Percentiles rank a stretch among this genome's conserved stretches.
Conservation (phyloP, 2,329 filamentous ascomycete species). For the Lasiodiplodia citricola region DNA sequence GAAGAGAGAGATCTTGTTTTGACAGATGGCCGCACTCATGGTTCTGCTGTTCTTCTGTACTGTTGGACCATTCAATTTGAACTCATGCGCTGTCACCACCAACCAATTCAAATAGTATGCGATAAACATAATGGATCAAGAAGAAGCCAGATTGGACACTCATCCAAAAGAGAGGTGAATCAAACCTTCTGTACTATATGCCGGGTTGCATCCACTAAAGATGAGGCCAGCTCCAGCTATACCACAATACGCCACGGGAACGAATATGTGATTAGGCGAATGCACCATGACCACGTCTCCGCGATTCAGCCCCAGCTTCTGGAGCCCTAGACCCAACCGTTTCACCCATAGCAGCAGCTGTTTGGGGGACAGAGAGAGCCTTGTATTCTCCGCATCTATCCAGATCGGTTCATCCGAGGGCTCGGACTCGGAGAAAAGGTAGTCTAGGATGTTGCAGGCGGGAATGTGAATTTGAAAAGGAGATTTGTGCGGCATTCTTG, state of each 20-base stretch:
- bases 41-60: no score
- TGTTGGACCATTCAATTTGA: no score
- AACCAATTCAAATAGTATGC: no score
- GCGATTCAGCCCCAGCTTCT: constrained; percentile 51
- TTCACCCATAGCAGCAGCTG: constrained; percentile 59
- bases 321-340: constrained; percentile 57
- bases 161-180: background rate
- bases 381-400: constrained; percentile 57
- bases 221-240: constrained; percentile 59
- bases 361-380: constrained; percentile 53
- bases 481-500: constrained; percentile 52
- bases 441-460: constrained; percentile 49
- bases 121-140: background rate
- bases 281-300: constrained; percentile 62
- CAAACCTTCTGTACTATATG: constrained; percentile 55
- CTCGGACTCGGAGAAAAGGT: constrained; percentile 42
- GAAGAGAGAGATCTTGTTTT: no score
- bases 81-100: no score
- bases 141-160: background rate
- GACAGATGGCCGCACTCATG: no score
- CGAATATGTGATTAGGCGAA: constrained; percentile 61
- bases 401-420: constrained; percentile 57
- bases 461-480: constrained; percentile 56
- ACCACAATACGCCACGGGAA: constrained; percentile 61
- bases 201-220: constrained; percentile 63